Percentiles rank a stretch among this genome's conserved stretches.
Evolutionary conservation across 2,329 filamentous ascomycete species (phyloP).

Genomic region (Domatiomyces globalis): DNA sequence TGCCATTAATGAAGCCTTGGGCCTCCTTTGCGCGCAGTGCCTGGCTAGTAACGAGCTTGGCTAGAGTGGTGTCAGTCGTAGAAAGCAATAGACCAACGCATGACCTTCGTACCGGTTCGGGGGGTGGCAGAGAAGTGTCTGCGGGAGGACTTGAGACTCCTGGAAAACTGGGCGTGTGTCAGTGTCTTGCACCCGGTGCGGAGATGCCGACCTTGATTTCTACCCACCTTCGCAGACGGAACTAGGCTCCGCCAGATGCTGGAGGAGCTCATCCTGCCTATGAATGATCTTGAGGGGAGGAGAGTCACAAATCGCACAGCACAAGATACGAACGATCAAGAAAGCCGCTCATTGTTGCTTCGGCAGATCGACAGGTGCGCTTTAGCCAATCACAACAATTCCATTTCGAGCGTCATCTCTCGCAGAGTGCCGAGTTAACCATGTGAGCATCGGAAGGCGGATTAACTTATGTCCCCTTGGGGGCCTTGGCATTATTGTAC

Average conservation of each 20-base stretch:
- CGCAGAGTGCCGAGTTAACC: not conserved
- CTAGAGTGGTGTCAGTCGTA: conserved; percentile 30
- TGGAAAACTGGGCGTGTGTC: conserved; percentile 22
- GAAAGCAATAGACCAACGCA: not conserved
- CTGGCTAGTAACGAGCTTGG: conserved; percentile 71
- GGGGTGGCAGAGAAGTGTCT: conserved; percentile 79
- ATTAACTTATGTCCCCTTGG: not conserved
- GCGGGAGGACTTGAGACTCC: conserved; percentile 46
- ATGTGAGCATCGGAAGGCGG: not conserved
- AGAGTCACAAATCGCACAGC: conserved; percentile 21
- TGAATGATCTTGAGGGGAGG: not conserved
- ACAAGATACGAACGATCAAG: conserved; percentile 16
- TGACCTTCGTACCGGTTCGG: conserved; percentile 51
- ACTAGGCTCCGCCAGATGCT: conserved; percentile 36
- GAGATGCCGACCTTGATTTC: not conserved
- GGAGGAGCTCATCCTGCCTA: conserved; percentile 33
- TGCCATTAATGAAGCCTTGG: conserved; percentile 61
- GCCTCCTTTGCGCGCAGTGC: conserved; percentile 89
- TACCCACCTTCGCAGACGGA: conserved; percentile 34
- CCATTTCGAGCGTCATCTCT: not conserved
- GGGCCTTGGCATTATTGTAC: too few relatives aligned
- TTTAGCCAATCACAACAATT: not conserved
- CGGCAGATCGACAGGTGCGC: conserved; percentile 1
- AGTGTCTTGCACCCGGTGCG: not conserved
- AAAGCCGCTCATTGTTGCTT: conserved; percentile 3